A percentile compares a stretch with the other conserved stretches of the same genome.
Conservation (phyloP, 345 rosid species). For the Ceriops decandra region DNA sequence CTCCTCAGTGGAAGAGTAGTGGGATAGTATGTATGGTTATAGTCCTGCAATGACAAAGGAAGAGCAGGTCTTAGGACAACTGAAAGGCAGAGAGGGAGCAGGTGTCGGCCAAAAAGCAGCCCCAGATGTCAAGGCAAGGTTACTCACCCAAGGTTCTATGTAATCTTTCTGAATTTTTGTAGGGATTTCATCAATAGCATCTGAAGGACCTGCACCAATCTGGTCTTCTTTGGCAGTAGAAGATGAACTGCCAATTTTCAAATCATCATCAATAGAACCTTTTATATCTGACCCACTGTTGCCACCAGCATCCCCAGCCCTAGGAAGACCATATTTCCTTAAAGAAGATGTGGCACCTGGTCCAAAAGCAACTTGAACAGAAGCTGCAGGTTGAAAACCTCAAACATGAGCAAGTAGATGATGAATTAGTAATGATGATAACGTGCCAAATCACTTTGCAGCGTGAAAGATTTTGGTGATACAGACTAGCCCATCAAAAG, state of each 20-base stretch:
- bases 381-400: conserved; percentile 35
- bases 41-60: conserved; percentile 22
- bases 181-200: conserved; percentile 17
- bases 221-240: conserved; percentile 23
- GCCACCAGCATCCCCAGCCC: conserved; percentile 25
- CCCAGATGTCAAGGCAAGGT: background rate
- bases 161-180: conserved; percentile 16
- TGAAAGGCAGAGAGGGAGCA: background rate
- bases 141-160: conserved; percentile 24
- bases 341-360: conserved; percentile 36
- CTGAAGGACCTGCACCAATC: conserved; percentile 10
- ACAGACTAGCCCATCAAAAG: too few species aligned
- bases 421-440: background rate
- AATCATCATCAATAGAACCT: conserved; percentile 19
- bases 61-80: conserved; percentile 5
- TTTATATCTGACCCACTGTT: conserved; percentile 16
- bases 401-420: conserved; percentile 7
- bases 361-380: conserved; percentile 49
- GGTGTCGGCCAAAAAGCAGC: background rate
- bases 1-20: conserved; percentile 24
- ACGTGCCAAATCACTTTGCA: background rate
- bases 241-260: conserved; percentile 1
- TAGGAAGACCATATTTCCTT: conserved; percentile 32
- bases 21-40: conserved; percentile 17
- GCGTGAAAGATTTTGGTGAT: background rate